Evolutionary conservation across 345 rosid genomes (phyloP), one percentile per base, ranked within the genome.

Genomic region (Gossypium rotundifolium): DNA sequence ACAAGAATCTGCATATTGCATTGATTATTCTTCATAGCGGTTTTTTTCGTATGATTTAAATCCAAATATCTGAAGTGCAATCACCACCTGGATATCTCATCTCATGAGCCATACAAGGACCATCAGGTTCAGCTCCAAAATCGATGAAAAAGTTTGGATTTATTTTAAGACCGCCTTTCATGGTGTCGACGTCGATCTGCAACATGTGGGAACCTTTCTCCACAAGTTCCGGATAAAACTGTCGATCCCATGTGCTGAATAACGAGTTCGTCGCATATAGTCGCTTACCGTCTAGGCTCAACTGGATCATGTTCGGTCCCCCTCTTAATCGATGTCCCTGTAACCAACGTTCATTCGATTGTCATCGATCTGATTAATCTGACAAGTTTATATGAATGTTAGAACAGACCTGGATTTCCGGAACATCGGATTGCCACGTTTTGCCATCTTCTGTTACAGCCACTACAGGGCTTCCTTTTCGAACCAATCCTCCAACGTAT

Each of bases 71-170:
- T 0, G 98, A 94, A 11, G 98, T 94, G 90, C 98, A 94, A 78
- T 94, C 98, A 45, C 98, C 98, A 5, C 98, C 97, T 0, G 98
- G 98, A 73, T 94, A 94, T 80, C 98, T 88, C 98, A 92, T 91
- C 84, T 94, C 97, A 40, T 92, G 98, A 3, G 98, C 98, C 22
- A 91, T 88, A 38, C 96, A 79, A 38, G 98, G 96, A 23, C 98
- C 97, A 3, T 87, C 90, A 17, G 98, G 94, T 74, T 90, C 98
- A 51, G 78, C 81, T 27, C 86, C 88, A 16, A 94, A 94, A 87
- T 92, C 92, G 16, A 94, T 92, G n/a, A 87, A 92, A 67, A 90
- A 90, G 71, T 88, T 70, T 0, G 88, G 86, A 85, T 94, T 92
- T 58, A 89, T 59, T 1, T 84, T 64, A 4, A 94, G 87, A 44